phyloP scores from a whole-genome alignment of 345 rosid genomes.

The Citrus medica region DNA sequence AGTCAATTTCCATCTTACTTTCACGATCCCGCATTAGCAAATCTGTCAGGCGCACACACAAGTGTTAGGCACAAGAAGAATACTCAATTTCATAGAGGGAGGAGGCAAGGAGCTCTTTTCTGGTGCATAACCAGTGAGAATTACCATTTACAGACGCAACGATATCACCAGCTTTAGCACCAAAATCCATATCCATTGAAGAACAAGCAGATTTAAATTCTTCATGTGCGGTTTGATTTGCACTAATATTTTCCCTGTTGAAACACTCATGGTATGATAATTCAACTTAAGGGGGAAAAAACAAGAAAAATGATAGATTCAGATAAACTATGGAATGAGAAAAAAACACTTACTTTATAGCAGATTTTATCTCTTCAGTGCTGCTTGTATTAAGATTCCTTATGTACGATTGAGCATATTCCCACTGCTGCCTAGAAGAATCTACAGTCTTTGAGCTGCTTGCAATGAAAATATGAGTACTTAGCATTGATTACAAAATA shows the following conservation, averaged over 20 bases:
- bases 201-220: conserved; percentile 47
- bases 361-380: conserved; percentile 32
- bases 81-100: neutral
- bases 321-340: neutral
- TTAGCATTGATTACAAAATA: neutral
- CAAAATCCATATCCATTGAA: conserved; percentile 40
- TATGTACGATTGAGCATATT: conserved; percentile 37
- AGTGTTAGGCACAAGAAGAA: neutral
- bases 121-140: neutral
- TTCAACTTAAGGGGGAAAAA: neutral
- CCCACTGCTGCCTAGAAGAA: conserved; percentile 53
- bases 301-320: neutral
- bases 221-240: conserved; percentile 34
- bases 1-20: conserved; percentile 52
- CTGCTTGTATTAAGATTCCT: conserved; percentile 27
- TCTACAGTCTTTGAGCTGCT: conserved; percentile 54
- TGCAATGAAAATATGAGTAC: conserved; percentile 7
- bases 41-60: conserved; percentile 34
- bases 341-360: conserved; percentile 27
- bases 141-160: conserved; percentile 55
- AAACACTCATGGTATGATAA: neutral
- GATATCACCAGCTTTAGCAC: conserved; percentile 36
- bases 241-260: conserved; percentile 44
- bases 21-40: conserved; percentile 49
- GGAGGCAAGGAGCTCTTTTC: neutral